These are phyloP conservation scores for Fraxinus nigra DNA, from an alignment of 305 asterid genomes.

Conservation along the genomic window DNA sequence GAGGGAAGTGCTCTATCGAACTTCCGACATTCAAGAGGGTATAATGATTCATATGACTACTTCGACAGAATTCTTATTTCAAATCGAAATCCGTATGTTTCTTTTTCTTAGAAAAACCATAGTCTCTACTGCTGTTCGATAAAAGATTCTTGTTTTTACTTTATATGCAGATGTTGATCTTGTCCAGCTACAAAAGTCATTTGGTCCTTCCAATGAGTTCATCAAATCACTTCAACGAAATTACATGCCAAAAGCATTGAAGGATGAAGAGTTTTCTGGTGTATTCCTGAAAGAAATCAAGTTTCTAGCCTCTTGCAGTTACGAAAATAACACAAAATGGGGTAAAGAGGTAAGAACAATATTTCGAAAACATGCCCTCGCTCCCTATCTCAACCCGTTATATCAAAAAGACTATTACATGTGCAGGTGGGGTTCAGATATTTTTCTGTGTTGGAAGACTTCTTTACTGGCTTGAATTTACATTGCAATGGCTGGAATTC, in stretches of 20 bases:
- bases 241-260: neutral
- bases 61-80: neutral
- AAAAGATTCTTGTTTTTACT: neutral
- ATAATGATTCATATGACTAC: neutral
- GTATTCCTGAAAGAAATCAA: conserved; percentile 27
- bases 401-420: neutral
- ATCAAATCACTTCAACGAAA: conserved; percentile 30
- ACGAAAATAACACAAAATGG: conserved; percentile 52
- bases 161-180: conserved; percentile 33
- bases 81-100: neutral
- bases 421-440: conserved; percentile 69
- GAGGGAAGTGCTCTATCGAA: conserved; percentile 51
- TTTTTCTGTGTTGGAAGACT: conserved; percentile 62
- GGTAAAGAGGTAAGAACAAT: conserved; percentile 45
- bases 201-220: conserved; percentile 50
- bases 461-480: conserved; percentile 52
- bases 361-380: neutral
- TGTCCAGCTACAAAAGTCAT: conserved; percentile 26
- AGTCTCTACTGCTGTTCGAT: neutral
- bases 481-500: conserved; percentile 68
- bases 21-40: conserved; percentile 26
- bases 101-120: neutral
- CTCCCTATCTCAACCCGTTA: neutral
- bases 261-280: neutral
- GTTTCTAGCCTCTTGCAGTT: conserved; percentile 44